Base-by-base conservation (phyloP, 2,329 filamentous ascomycete genomes). In the Phoma sp. region DNA sequence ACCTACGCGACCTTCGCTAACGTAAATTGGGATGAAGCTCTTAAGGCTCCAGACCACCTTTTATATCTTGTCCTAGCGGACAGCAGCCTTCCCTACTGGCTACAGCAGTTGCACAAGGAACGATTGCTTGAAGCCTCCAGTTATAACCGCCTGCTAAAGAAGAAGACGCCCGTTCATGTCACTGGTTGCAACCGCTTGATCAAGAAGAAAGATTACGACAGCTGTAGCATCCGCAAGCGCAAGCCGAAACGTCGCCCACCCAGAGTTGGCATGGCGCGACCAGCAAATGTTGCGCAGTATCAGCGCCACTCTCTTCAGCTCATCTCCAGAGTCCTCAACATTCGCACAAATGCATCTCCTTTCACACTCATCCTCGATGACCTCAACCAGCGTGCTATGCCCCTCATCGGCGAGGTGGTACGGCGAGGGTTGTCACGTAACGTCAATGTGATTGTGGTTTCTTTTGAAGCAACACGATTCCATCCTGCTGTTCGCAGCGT, bases 361-460 rank as follows among this genome's bases (percentile, higher is more conserved):
- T 86, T 98, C 67, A 97, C 93, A 0, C 80, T 98, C 21, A 77
- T 97, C 3, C 81, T 96, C 51, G 93, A 98, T 74, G 91, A 83
- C 28, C 80, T 97, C 25, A 92, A 96, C 76, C 92, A 96, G 76
- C 86, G 87, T 21, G 90, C 87, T 6, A 82, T 80, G 25, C 87
- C 87, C 0, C 77, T 96, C 4, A 60, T 93, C 2, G 77, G 80
- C 15, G 92, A 96, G 74, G 91, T 93, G 74, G 84, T 90, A 47
- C 80, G 82, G 39, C 84, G 93, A 65, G 91, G 90, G 5, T 25
- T 69, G 15, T 70, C 65, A 14, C 62, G 67, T 25, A 66, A 88
- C 68, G 81, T 85, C 51, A 88, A 89, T 67, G 80, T 92, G 38
- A 83, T 96, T 17, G 89, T 91, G 66, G 79, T 96, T 33, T 89